Percentiles rank a stretch among this genome's conserved stretches.
Conservation (phyloP, 306 rosid species). For the Crataegus laevigata region DNA sequence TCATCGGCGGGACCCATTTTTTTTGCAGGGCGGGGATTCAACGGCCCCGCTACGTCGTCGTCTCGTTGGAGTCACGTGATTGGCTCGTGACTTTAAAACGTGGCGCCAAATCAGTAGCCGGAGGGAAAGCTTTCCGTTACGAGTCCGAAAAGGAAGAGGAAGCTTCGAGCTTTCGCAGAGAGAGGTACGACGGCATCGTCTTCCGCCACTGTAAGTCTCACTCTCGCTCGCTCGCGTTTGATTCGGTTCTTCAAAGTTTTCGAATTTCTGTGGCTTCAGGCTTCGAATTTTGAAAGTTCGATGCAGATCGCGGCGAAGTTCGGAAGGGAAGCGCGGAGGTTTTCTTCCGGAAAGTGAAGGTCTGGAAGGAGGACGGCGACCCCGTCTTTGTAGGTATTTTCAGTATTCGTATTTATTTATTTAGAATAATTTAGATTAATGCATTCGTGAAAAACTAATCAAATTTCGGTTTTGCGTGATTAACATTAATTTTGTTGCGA, state of each 20-base stretch:
- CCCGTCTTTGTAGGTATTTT: conserved; percentile 89
- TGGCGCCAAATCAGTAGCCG: neutral
- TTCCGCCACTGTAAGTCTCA: conserved; percentile 69
- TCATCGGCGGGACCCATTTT: conserved; percentile 1
- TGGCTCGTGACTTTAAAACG: conserved; percentile 13
- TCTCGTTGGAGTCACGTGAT: conserved; percentile 4
- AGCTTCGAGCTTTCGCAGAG: neutral
- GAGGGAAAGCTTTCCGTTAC: neutral
- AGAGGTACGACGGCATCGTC: conserved; percentile 88
- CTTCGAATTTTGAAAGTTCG: neutral
- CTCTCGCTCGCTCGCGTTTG: neutral
- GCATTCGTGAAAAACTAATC: neutral
- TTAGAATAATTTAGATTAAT: neutral
- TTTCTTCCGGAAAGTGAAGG: conserved; percentile 81
- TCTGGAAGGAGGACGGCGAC: conserved; percentile 86
- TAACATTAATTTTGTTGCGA: conserved; percentile 53
- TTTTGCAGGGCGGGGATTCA: neutral
- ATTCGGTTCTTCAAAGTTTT: neutral
- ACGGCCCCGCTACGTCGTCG: neutral
- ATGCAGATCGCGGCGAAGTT: conserved; percentile 84
- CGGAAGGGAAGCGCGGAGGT: conserved; percentile 82
- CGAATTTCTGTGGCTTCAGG: neutral
- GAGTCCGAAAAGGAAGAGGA: neutral
- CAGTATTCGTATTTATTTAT: neutral
- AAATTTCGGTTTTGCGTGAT: neutral